Percentiles rank a stretch among this genome's conserved stretches.
Conservation (phyloP, 768 basidiomycete genomes). For the Fibroporia radiculosa region DNA sequence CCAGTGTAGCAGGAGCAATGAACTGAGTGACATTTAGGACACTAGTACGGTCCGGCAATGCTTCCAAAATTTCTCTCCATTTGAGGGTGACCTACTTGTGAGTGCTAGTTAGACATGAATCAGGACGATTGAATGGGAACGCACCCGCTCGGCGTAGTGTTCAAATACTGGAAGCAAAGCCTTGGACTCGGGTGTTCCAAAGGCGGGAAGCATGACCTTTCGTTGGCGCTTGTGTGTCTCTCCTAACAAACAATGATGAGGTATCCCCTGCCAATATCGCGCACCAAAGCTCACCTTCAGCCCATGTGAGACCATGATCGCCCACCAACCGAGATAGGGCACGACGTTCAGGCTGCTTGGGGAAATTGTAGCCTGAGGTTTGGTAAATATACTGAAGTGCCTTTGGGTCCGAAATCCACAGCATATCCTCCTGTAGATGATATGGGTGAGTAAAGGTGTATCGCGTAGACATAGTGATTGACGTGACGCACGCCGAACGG, state of each 20-base stretch:
- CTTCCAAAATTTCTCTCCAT: slow-evolving; percentile 46
- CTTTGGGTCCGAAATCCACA: slow-evolving; percentile 49
- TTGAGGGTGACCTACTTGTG: slow-evolving; percentile 40
- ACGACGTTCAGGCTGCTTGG: slow-evolving; percentile 43
- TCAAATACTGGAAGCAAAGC: slow-evolving; percentile 17
- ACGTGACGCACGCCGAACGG: slow-evolving; percentile 35
- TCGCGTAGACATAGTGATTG: neutral
- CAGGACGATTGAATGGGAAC: neutral
- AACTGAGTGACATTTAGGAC: slow-evolving; percentile 43
- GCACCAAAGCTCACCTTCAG: slow-evolving; percentile 31
- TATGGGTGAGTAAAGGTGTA: neutral
- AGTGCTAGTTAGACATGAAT: neutral
- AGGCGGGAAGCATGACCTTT: slow-evolving; percentile 29
- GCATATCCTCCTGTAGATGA: slow-evolving; percentile 37
- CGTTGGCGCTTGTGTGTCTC: slow-evolving; percentile 23
- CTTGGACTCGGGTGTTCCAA: slow-evolving; percentile 35
- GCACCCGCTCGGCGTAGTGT: slow-evolving; percentile 16
- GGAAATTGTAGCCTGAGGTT: slow-evolving; percentile 47
- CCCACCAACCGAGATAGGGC: slow-evolving; percentile 42
- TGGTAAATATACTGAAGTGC: slow-evolving; percentile 52
- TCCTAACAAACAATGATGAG: slow-evolving; percentile 6
- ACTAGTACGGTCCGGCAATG: slow-evolving; percentile 29
- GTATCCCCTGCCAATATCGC: neutral
- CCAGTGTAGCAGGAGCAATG: slow-evolving; percentile 30
- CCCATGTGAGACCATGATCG: slow-evolving; percentile 47